Percentiles rank a stretch among this genome's conserved stretches.
Conservation (phyloP, 2,329 filamentous ascomycete genomes). For the Aspergillus fumigatiaffinis region DNA sequence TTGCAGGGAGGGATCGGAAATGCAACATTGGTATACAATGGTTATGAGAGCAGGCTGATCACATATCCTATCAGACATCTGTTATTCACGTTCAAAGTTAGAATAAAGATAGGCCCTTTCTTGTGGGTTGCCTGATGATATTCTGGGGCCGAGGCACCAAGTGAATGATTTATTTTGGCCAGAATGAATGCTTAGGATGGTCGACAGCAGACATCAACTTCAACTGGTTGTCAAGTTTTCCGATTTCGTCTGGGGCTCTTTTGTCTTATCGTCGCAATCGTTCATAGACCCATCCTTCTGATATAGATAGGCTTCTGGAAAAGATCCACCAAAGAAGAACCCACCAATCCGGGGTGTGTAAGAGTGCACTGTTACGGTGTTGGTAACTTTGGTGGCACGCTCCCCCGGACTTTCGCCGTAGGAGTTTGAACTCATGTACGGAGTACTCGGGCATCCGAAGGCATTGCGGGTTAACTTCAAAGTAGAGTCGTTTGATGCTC, state of each 20-base stretch:
- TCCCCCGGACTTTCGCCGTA: not conserved
- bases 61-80: no score
- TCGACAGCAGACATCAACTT: not conserved
- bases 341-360: not conserved
- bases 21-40: no score
- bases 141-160: not conserved
- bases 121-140: not conserved
- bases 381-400: no score
- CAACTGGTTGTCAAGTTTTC: not conserved
- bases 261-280: not conserved
- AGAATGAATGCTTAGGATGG: not conserved
- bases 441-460: not conserved
- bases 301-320: not conserved
- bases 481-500: not conserved
- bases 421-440: not conserved
- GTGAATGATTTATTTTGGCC: not conserved
- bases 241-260: not conserved
- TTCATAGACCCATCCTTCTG: no score
- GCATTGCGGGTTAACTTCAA: not conserved
- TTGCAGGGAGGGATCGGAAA: no score
- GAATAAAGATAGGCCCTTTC: no score
- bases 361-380: not conserved
- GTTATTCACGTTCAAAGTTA: no score
- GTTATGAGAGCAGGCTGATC: no score
- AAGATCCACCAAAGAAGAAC: not conserved